Percentiles rank a stretch among this genome's conserved stretches.
Evolutionary conservation across 169 alveolate genomes (phyloP).

Genomic region (Besnoitia besnoiti): DNA sequence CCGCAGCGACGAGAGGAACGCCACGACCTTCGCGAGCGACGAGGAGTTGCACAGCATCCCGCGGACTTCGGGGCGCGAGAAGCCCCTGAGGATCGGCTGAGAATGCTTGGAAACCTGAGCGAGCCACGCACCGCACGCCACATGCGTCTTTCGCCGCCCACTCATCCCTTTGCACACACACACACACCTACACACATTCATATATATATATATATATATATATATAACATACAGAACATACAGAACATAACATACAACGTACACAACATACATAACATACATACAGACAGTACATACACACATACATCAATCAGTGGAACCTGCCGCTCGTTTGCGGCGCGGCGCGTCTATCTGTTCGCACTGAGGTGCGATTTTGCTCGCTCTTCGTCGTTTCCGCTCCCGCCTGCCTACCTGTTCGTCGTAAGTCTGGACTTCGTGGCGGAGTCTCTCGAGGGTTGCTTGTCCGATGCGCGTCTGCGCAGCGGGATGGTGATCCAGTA

Average conservation of each 20-base stretch:
- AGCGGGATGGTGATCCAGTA: slow-evolving; percentile 55
- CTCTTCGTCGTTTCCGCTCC: neutral
- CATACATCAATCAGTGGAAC: no score
- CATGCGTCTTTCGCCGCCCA: neutral
- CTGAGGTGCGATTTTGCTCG: no score
- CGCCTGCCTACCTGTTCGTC: slow-evolving; percentile 32
- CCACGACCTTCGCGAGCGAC: slow-evolving; percentile 30
- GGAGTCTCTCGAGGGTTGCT: slow-evolving; percentile 48
- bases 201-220: no score
- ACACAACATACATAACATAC: no score
- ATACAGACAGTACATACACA: no score
- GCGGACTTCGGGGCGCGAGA: slow-evolving; percentile 30
- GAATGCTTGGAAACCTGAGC: neutral
- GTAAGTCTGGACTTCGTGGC: slow-evolving; percentile 40
- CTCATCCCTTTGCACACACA: neutral
- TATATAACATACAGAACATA: neutral
- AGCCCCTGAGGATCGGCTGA: slow-evolving; percentile 39
- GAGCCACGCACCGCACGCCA: neutral
- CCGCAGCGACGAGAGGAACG: slow-evolving; percentile 38
- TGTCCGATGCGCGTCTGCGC: slow-evolving; percentile 43
- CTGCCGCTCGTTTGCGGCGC: no score
- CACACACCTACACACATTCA: neutral
- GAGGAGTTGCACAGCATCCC: slow-evolving; percentile 37
- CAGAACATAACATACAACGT: no score
- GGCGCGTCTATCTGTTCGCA: no score